A percentile compares a stretch with the other conserved stretches of the same genome.
Conservation (phyloP, 2,329 filamentous ascomycete species). For the Pseudocercospora macadamiae region DNA sequence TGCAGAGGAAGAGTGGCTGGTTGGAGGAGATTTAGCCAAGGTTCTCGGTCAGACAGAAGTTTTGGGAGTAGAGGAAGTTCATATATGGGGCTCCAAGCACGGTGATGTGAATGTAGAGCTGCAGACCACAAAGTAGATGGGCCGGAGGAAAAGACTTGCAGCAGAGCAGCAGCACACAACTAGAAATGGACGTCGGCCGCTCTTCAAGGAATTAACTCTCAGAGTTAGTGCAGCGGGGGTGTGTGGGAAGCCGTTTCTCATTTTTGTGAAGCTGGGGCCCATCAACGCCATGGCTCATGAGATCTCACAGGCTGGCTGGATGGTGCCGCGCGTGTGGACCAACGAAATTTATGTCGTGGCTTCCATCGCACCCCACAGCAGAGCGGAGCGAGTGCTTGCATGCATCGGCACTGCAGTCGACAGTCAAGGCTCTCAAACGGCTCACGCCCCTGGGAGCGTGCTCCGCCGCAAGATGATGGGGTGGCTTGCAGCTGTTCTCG, state of each 20-base stretch:
- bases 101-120: background rate
- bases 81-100: background rate
- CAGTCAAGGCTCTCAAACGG: slow-evolving; percentile 6
- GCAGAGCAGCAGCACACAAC: background rate
- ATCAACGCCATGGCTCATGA: slow-evolving; percentile 10
- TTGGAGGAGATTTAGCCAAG: background rate
- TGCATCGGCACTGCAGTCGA: slow-evolving; percentile 13
- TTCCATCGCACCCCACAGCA: slow-evolving; percentile 5
- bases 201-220: background rate
- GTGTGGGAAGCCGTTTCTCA: slow-evolving; percentile 2
- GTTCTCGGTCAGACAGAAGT: background rate
- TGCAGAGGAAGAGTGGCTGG: background rate
- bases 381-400: slow-evolving; percentile 7
- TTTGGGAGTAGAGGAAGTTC: background rate
- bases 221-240: slow-evolving; percentile 9
- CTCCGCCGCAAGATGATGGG: slow-evolving; percentile 8
- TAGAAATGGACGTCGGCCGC: slow-evolving; percentile 5
- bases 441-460: slow-evolving; percentile 6
- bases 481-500: background rate
- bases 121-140: background rate
- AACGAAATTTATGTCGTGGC: slow-evolving; percentile 4
- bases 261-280: slow-evolving; percentile 6
- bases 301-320: slow-evolving; percentile 1
- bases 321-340: background rate
- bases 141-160: slow-evolving; percentile 2